A percentile compares a stretch with the other conserved stretches of the same genome.
These are phyloP conservation scores for Chenopodium formosanum DNA, from an alignment of 148 eudicot species.

Conservation along the genomic window DNA sequence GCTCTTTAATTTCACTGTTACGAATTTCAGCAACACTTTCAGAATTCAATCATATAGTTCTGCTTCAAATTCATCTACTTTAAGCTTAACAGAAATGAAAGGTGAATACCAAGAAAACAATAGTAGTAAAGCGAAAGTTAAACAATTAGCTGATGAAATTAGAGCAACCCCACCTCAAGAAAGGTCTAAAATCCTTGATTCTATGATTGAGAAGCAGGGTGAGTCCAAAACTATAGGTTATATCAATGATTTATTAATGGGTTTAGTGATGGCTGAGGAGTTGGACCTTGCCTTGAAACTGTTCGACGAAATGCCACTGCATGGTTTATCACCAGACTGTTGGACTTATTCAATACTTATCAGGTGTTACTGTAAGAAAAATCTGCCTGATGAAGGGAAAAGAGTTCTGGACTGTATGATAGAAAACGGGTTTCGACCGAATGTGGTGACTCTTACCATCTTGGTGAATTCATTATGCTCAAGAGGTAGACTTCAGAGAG, in stretches of 20 bases:
- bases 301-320: slow-evolving; percentile 41
- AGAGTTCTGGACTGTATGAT: slow-evolving; percentile 45
- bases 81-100: slow-evolving; percentile 3
- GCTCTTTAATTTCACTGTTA: slow-evolving; percentile 12
- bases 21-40: background rate
- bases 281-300: slow-evolving; percentile 53
- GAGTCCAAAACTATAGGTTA: slow-evolving; percentile 31
- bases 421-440: slow-evolving; percentile 51
- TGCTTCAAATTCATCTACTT: background rate
- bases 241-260: slow-evolving; percentile 52
- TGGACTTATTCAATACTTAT: slow-evolving; percentile 59
- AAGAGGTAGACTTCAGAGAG: slow-evolving; percentile 54
- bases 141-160: slow-evolving; percentile 29
- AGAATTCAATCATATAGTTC: background rate
- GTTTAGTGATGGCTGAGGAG: slow-evolving; percentile 45
- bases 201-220: slow-evolving; percentile 26
- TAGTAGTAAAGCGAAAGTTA: slow-evolving; percentile 21
- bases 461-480: slow-evolving; percentile 62
- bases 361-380: slow-evolving; percentile 54
- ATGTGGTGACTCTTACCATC: slow-evolving; percentile 52
- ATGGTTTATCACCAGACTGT: slow-evolving; percentile 42
- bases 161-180: slow-evolving; percentile 29
- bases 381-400: slow-evolving; percentile 53
- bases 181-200: slow-evolving; percentile 29
- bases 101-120: background rate